Percentiles rank a stretch among this genome's conserved stretches.
These are phyloP conservation scores for Ogataea siamensis DNA, from an alignment of 805 yeast species.

Conservation along the genomic window DNA sequence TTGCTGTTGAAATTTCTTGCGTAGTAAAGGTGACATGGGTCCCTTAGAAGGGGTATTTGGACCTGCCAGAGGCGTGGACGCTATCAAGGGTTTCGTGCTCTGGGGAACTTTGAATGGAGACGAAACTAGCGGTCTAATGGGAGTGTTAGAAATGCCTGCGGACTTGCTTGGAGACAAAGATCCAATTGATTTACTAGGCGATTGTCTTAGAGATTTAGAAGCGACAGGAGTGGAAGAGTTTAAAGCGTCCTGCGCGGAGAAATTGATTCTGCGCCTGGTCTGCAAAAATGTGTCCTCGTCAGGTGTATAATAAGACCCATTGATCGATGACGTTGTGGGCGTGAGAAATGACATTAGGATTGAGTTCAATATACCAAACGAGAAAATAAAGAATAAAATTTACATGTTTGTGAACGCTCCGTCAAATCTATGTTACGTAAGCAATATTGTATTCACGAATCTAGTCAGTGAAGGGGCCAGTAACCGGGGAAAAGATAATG, in stretches of 20 bases:
- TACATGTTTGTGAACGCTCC: too few species aligned
- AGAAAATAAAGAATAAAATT: neutral
- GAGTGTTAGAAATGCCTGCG: conserved; percentile 25
- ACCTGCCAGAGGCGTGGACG: conserved; percentile 16
- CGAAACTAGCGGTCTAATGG: conserved; percentile 33
- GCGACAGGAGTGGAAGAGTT: conserved; percentile 10
- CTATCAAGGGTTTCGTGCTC: conserved; percentile 6
- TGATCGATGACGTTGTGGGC: conserved; percentile 17
- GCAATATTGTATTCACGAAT: neutral
- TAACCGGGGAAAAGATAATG: conserved; percentile 89
- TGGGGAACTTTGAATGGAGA: conserved; percentile 33
- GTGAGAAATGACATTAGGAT: conserved; percentile 23
- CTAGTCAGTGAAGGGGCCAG: conserved; percentile 49
- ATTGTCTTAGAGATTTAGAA: conserved; percentile 2
- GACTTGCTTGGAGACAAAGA: conserved; percentile 10
- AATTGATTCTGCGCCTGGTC: conserved; percentile 20
- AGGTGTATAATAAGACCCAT: conserved; percentile 25
- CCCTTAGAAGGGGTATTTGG: conserved; percentile 7
- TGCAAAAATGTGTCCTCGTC: conserved; percentile 31
- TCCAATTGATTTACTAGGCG: conserved; percentile 8
- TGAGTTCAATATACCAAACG: conserved; percentile 2
- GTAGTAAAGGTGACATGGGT: conserved; percentile 17
- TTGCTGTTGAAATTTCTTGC: conserved; percentile 19
- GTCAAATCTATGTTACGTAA: conserved; percentile 2
- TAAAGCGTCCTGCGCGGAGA: conserved; percentile 5